phyloP scores from a whole-genome alignment of 306 rosid genomes.

The Calophaca sinica region DNA sequence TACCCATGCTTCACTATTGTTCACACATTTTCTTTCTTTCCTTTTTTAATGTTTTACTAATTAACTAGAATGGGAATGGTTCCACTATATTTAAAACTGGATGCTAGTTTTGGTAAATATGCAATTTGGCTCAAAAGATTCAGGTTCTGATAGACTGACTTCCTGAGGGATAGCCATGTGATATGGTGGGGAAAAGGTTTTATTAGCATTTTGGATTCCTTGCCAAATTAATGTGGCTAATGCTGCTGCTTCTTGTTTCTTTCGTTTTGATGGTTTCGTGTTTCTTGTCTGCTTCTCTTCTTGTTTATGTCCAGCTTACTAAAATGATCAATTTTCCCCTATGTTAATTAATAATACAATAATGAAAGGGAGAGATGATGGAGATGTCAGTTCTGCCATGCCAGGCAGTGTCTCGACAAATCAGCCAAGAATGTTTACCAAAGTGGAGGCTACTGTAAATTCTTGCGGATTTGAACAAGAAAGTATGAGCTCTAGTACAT shows the following conservation, averaged over 20 bases:
- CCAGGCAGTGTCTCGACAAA: slow-evolving; percentile 45
- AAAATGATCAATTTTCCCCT: slow-evolving; percentile 19
- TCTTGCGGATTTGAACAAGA: slow-evolving; percentile 57
- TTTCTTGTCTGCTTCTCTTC: slow-evolving; percentile 37
- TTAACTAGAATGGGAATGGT: slow-evolving; percentile 31
- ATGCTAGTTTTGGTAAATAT: slow-evolving; percentile 9
- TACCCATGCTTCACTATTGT: no score
- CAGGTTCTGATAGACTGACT: slow-evolving; percentile 15
- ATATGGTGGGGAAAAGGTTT: slow-evolving; percentile 20
- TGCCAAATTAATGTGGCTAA: slow-evolving; percentile 23
- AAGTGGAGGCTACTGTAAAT: slow-evolving; percentile 46
- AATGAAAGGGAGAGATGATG: slow-evolving; percentile 53
- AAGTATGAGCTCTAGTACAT: slow-evolving; percentile 63
- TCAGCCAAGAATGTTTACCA: slow-evolving; percentile 50
- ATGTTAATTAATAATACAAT: slow-evolving; percentile 21
- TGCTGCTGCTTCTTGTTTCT: slow-evolving; percentile 32
- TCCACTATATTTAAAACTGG: background rate
- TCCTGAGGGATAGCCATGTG: slow-evolving; percentile 27
- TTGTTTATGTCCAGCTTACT: slow-evolving; percentile 36
- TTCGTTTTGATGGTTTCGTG: slow-evolving; percentile 37
- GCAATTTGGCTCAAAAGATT: slow-evolving; percentile 27
- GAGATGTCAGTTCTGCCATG: slow-evolving; percentile 47
- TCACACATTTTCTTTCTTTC: slow-evolving; percentile 13
- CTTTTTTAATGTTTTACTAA: slow-evolving; percentile 29
- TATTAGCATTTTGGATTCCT: slow-evolving; percentile 34